Base-by-base conservation (phyloP, 2,329 filamentous ascomycete species). In the Zymoseptoria brevis region DNA sequence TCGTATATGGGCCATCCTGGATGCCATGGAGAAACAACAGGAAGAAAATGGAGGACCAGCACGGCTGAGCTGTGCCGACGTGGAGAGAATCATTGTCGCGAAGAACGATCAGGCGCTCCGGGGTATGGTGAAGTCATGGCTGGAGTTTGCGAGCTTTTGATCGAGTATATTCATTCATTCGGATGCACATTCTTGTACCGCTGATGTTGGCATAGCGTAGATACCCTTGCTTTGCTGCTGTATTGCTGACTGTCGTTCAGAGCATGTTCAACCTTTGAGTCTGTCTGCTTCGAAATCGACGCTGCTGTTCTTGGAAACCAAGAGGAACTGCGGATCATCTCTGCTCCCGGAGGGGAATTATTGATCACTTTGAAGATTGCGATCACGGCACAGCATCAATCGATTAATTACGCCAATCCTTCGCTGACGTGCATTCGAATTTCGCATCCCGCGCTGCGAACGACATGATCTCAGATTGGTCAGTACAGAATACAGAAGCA, bases 121-220 rank as follows among this genome's bases (percentile, higher is more conserved):
- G 62, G 88, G 89, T 66, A 93, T 96, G 73, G 79, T 96, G 53
- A 89, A 89, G 60, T 89, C 85, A 68, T 97, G 93, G 93, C 89
- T 96, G 73, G 92, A 96, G 64, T 80, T 84, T 80, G 83, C 83
- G 67, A 79, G 80, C 71, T 83, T 86, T 70, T 84, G 71, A 80
- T 48, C 50, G 16, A 45, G 35, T 16, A 45, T 45, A 16, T n/a
- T 6, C 35, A 45, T n/a, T 45, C 35, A n/a, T 45, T 45, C 7
- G 11, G 35, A 45, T 16, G 16, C 16, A 16, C 7, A 16, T 45
- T 7, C 2, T 45, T n/a, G 35, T 45, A 45, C 35, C n/a, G 35
- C 35, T 45, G 16, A 45, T 45, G 13, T 45, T 45, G 35, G 35
- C 35, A 7, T 16, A 7, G 35, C 35, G 35, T 45, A 45, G 35